Conservation (phyloP, 768 basidiomycete genomes). For the Tulasnella sp. region DNA sequence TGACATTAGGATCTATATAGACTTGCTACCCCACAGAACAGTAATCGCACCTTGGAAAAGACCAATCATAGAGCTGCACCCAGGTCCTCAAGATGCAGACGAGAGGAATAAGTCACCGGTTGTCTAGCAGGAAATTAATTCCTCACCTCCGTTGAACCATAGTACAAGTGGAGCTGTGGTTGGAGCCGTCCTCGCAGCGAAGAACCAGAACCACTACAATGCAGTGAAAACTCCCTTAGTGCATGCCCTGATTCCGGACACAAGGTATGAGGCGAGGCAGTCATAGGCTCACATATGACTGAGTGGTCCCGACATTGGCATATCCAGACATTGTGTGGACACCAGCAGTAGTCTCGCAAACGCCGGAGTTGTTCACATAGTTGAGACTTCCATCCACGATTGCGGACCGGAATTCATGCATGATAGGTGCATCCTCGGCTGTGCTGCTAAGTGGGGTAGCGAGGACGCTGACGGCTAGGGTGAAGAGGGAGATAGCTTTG, state of each 20-base stretch:
- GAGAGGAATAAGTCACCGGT: neutral
- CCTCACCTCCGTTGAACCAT: slow-evolving; percentile 7
- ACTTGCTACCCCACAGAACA: too few species aligned
- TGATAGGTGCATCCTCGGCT: too few species aligned
- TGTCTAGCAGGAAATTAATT: neutral
- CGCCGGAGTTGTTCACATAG: slow-evolving; percentile 10
- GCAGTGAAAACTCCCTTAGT: too few species aligned
- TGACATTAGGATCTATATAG: too few species aligned
- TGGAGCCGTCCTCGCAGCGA: slow-evolving; percentile 1
- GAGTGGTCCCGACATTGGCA: slow-evolving; percentile 1
- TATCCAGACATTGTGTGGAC: slow-evolving; percentile 5
- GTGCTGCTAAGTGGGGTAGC: too few species aligned
- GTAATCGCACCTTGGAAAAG: neutral
- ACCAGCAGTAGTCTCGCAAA: slow-evolving; percentile 7
- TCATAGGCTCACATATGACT: neutral
- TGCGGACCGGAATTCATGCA: too few species aligned
- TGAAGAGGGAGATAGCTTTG: too few species aligned
- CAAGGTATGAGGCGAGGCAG: too few species aligned
- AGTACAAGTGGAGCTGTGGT: neutral
- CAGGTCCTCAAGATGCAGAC: neutral
- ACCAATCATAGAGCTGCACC: slow-evolving; percentile 3
- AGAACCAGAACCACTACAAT: slow-evolving; percentile 9
- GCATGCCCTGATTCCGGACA: too few species aligned
- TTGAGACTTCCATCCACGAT: neutral
- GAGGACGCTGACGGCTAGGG: too few species aligned